phyloP scores from a whole-genome alignment of 306 rosid genomes.

The Quercus alba region DNA sequence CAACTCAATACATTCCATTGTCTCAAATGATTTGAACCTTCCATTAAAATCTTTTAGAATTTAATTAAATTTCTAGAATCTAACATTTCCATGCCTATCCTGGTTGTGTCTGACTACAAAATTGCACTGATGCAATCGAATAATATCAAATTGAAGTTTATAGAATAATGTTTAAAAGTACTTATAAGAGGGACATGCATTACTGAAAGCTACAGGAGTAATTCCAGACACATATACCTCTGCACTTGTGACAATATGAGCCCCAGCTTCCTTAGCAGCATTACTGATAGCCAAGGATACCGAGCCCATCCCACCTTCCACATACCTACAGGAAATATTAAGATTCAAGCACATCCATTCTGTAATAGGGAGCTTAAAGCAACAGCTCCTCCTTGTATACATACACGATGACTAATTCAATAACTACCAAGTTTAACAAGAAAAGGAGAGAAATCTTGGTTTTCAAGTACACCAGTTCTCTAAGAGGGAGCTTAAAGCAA shows the following conservation, averaged over 20 bases:
- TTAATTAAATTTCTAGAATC: not conserved
- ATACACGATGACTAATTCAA: not conserved
- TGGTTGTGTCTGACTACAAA: not conserved
- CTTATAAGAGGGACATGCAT: not conserved
- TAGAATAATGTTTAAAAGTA: not conserved
- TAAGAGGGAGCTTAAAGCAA: not conserved
- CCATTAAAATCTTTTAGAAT: not conserved
- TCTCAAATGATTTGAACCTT: constrained; percentile 6
- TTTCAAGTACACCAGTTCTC: not conserved
- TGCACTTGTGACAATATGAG: constrained; percentile 60
- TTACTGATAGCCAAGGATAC: constrained; percentile 76
- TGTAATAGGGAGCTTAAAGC: not conserved
- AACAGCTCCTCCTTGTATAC: not conserved
- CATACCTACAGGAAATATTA: constrained; percentile 52
- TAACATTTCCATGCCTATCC: not conserved
- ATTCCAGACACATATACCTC: constrained; percentile 53
- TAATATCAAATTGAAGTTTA: constrained; percentile 10
- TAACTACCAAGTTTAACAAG: constrained; percentile 6
- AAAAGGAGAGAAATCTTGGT: constrained; percentile 20
- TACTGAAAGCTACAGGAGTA: constrained; percentile 8
- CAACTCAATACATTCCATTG: not conserved
- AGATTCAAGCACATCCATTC: not conserved
- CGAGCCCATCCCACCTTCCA: constrained; percentile 99
- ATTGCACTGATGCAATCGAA: not conserved
- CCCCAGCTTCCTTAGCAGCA: constrained; percentile 85